These are phyloP conservation scores for Sarocladium oryzae DNA, from an alignment of 2,329 filamentous ascomycete species.

Conservation along the genomic window DNA sequence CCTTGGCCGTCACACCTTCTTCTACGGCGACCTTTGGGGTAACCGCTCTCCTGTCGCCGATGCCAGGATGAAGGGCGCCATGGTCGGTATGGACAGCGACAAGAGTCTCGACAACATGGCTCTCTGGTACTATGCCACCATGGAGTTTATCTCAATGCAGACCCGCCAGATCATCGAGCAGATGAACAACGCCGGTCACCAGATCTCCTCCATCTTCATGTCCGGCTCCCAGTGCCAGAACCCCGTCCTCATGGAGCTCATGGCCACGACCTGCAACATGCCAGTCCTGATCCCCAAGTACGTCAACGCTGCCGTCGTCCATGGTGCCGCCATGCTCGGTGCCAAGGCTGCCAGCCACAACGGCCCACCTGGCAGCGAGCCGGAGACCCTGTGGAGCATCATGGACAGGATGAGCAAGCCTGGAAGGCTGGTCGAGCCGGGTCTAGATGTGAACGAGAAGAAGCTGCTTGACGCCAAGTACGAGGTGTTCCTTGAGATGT, in stretches of 20 bases:
- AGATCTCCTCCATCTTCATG: conserved; percentile 94
- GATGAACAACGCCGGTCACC: conserved; percentile 88
- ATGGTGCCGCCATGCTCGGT: conserved; percentile 97
- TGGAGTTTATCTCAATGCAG: conserved; percentile 98
- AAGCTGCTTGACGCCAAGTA: conserved; percentile 83
- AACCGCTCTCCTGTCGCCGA: conserved; percentile 94
- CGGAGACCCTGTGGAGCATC: conserved; percentile 87
- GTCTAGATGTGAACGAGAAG: conserved; percentile 76
- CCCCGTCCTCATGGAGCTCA: conserved; percentile 80
- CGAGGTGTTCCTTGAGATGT: conserved; percentile 91
- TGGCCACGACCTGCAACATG: conserved; percentile 86
- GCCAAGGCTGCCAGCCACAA: conserved; percentile 91
- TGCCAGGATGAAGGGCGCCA: conserved; percentile 82
- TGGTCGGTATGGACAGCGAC: conserved; percentile 82
- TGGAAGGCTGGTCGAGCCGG: conserved; percentile 74
- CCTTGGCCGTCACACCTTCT: conserved; percentile 90
- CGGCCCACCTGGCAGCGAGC: conserved; percentile 56
- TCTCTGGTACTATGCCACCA: conserved; percentile 87
- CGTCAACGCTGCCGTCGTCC: conserved; percentile 90
- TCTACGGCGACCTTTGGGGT: conserved; percentile 96
- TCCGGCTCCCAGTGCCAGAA: conserved; percentile 97
- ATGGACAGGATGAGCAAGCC: conserved; percentile 98
- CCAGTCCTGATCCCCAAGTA: conserved; percentile 91
- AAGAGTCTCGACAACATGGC: conserved; percentile 82
- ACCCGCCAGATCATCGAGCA: conserved; percentile 90